These are phyloP conservation scores for Leishmania amazonensis DNA, from an alignment of 208 protist genomes.

Conservation along the genomic window DNA sequence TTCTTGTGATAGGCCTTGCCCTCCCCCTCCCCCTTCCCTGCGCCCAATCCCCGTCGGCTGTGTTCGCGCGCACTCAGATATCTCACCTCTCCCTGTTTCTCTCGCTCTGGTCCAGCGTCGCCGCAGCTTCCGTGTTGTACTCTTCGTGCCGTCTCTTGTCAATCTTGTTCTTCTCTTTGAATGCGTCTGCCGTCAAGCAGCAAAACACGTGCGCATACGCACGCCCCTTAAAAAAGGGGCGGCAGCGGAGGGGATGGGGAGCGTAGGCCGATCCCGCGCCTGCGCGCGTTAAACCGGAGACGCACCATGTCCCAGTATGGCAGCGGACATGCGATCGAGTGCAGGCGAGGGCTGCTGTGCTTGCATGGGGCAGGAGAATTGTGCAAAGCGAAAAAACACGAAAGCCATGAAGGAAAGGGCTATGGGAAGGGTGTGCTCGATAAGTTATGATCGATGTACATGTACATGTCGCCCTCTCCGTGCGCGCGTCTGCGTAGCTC, in stretches of 20 bases:
- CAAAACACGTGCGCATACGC: background rate
- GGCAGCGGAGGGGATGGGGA: background rate
- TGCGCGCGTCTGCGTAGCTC: background rate
- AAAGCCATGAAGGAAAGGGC: background rate
- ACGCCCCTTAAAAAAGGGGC: background rate
- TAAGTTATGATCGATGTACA: background rate
- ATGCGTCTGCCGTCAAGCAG: background rate
- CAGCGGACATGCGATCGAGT: background rate
- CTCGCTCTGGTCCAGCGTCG: too few species aligned
- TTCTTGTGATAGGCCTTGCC: background rate
- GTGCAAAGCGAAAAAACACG: background rate
- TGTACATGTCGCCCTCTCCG: background rate
- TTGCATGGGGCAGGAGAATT: too few species aligned
- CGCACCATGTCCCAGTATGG: background rate
- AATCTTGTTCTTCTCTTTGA: background rate
- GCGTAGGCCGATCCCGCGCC: background rate
- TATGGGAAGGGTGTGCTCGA: background rate
- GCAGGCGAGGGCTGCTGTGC: background rate
- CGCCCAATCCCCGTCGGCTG: too few species aligned
- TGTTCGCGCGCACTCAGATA: too few species aligned
- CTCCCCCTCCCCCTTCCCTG: too few species aligned
- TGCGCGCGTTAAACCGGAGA: background rate
- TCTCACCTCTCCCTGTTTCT: too few species aligned
- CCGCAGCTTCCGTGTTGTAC: background rate
- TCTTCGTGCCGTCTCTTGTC: background rate